Percentiles rank a stretch among this genome's conserved stretches.
phyloP scores from a whole-genome alignment of 2,329 filamentous ascomycete species.

The Pseudogymnoascus sp. region DNA sequence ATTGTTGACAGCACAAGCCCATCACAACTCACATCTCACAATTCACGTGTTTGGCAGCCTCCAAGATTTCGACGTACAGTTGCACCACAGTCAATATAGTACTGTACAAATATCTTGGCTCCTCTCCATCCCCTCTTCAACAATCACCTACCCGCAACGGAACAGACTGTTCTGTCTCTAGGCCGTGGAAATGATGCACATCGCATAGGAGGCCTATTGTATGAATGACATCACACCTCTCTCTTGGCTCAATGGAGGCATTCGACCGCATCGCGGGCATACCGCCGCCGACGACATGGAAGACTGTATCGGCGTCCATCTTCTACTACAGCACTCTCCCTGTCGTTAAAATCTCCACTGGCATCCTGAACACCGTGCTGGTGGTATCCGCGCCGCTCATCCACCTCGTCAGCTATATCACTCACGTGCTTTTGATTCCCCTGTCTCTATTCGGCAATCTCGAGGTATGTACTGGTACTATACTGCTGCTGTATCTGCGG shows the following conservation, averaged over 20 bases:
- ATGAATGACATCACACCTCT: not conserved
- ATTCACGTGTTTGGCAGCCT: not conserved
- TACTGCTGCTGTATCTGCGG: too few relatives aligned
- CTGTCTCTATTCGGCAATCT: constrained; percentile 42
- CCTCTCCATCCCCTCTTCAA: not conserved
- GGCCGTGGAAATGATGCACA: not conserved
- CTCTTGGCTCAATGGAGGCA: constrained; percentile 15
- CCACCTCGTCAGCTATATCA: constrained; percentile 35
- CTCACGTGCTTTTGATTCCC: constrained; percentile 37
- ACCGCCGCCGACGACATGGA: constrained; percentile 27
- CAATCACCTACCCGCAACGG: not conserved
- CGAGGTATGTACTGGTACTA: too few relatives aligned
- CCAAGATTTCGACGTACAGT: not conserved
- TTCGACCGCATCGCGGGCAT: constrained; percentile 5
- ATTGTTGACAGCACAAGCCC: not conserved
- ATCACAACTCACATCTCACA: not conserved
- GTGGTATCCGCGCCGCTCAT: constrained; percentile 33
- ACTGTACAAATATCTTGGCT: not conserved
- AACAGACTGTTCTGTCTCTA: not conserved
- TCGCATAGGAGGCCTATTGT: not conserved
- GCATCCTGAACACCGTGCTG: constrained; percentile 18
- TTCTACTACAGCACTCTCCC: constrained; percentile 32
- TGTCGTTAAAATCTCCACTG: constrained; percentile 31
- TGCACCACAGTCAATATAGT: not conserved
- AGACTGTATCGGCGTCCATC: constrained; percentile 20